phyloP scores from a whole-genome alignment of 1,139 yeast species.

The Candida tropicalis region DNA sequence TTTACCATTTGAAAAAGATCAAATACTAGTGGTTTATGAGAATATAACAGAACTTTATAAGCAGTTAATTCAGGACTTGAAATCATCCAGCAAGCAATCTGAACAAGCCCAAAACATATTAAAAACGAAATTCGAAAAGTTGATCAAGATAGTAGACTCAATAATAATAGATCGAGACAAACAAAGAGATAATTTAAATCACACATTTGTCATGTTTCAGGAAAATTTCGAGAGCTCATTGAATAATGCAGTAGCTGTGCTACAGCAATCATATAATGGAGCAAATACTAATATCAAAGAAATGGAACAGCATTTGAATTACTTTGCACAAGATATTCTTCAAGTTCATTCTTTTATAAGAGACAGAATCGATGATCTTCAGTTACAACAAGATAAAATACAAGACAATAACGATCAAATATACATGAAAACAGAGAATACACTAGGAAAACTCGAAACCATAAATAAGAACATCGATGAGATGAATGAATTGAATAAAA shows the following conservation, averaged over 20 bases:
- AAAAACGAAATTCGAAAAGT: conserved; percentile 20
- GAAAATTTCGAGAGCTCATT: conserved; percentile 19
- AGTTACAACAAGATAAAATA: conserved; percentile 10
- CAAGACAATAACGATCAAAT: neutral
- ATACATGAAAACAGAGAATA: conserved; percentile 6
- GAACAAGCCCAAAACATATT: conserved; percentile 16
- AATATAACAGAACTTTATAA: conserved; percentile 45
- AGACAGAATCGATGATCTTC: neutral
- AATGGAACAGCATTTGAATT: conserved; percentile 13
- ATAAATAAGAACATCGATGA: neutral
- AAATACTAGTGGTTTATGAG: conserved; percentile 44
- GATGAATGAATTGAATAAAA: neutral
- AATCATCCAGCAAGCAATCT: conserved; percentile 17
- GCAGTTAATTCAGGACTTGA: conserved; percentile 22
- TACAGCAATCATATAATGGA: conserved; percentile 14
- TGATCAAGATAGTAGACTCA: conserved; percentile 15
- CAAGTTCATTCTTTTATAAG: conserved; percentile 6
- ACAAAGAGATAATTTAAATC: conserved; percentile 13
- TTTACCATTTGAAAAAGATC: conserved; percentile 55
- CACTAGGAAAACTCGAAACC: neutral
- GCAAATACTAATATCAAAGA: conserved; percentile 14
- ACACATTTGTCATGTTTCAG: conserved; percentile 17
- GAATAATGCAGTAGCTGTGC: conserved; percentile 12
- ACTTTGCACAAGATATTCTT: conserved; percentile 12
- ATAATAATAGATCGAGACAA: conserved; percentile 12